These are phyloP conservation scores for Sordariomycetes sp. DNA, from an alignment of 2,329 filamentous ascomycete species.

Conservation along the genomic window DNA sequence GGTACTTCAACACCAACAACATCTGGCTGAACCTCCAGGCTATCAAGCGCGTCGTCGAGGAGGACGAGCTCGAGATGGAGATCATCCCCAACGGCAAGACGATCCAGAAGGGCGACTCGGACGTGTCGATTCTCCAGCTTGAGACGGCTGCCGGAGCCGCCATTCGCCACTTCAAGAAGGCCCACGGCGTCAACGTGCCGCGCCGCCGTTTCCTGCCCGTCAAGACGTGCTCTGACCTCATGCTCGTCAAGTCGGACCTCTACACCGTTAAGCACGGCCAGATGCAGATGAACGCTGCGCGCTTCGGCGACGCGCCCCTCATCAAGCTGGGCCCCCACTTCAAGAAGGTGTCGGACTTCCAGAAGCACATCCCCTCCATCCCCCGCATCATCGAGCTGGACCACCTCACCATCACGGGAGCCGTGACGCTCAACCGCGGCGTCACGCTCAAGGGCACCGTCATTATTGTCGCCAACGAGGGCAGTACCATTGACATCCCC, in stretches of 20 bases:
- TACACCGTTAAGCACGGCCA: slow-evolving; percentile 99
- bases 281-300: slow-evolving; percentile 89
- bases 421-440: slow-evolving; percentile 89
- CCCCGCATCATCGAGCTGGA: slow-evolving; percentile 86
- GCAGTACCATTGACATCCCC: slow-evolving; percentile 93
- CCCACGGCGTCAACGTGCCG: slow-evolving; percentile 97
- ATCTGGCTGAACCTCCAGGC: slow-evolving; percentile 98
- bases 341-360: slow-evolving; percentile 99
- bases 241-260: slow-evolving; percentile 98
- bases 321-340: slow-evolving; percentile 99
- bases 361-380: slow-evolving; percentile 75
- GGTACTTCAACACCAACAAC: slow-evolving; percentile 99
- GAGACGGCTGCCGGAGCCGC: slow-evolving; percentile 97
- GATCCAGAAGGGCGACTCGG: slow-evolving; percentile 99
- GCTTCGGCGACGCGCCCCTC: slow-evolving; percentile 89
- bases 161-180: slow-evolving; percentile 97
- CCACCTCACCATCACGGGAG: slow-evolving; percentile 93
- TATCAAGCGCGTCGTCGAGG: slow-evolving; percentile 97
- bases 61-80: slow-evolving; percentile 97
- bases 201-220: slow-evolving; percentile 96
- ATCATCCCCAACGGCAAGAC: slow-evolving; percentile 99
- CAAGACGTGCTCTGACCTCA: slow-evolving; percentile 98
- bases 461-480: slow-evolving; percentile 96
- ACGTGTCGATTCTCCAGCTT: slow-evolving; percentile 93
- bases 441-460: slow-evolving; percentile 97